Conservation (phyloP, 2,329 filamentous ascomycete species). For the Cladosporium oxysporum region DNA sequence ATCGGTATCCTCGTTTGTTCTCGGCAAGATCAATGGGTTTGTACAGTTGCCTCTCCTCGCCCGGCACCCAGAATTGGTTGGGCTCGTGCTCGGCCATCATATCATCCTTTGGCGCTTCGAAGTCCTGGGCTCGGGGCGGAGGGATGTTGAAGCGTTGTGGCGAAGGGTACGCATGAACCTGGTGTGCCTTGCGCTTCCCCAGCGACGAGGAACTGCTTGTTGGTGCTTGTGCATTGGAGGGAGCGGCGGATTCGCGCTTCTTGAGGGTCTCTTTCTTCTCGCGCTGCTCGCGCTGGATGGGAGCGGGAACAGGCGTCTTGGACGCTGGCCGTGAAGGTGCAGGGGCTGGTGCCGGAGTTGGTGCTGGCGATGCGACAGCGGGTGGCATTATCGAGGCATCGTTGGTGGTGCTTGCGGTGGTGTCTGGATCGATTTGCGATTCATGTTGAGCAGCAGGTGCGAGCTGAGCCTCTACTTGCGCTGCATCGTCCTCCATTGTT, state of each 20-base stretch:
- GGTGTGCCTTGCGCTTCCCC: slow-evolving; percentile 41
- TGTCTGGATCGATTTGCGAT: neutral
- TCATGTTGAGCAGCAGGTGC: neutral
- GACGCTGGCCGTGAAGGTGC: slow-evolving; percentile 42
- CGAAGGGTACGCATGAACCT: slow-evolving; percentile 41
- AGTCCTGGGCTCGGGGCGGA: slow-evolving; percentile 50
- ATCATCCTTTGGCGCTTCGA: slow-evolving; percentile 51
- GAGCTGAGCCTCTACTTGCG: neutral
- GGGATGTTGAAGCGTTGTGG: slow-evolving; percentile 55
- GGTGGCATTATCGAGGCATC: neutral
- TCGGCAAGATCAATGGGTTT: slow-evolving; percentile 58
- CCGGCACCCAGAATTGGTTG: slow-evolving; percentile 44
- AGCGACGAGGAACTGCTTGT: slow-evolving; percentile 38
- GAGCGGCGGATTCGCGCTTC: slow-evolving; percentile 52
- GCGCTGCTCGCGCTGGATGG: slow-evolving; percentile 51
- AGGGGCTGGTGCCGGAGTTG: neutral
- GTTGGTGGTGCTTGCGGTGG: neutral
- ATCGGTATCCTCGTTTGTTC: slow-evolving; percentile 75
- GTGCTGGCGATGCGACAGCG: slow-evolving; percentile 13
- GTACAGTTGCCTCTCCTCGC: slow-evolving; percentile 46
- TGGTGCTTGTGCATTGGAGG: slow-evolving; percentile 36
- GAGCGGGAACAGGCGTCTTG: slow-evolving; percentile 40
- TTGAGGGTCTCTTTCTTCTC: slow-evolving; percentile 55
- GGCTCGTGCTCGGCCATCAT: slow-evolving; percentile 51
- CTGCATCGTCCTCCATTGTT: neutral